A percentile compares a stretch with the other conserved stretches of the same genome.
phyloP scores from a whole-genome alignment of 2,329 filamentous ascomycete species.

The Zasmidium cellare region DNA sequence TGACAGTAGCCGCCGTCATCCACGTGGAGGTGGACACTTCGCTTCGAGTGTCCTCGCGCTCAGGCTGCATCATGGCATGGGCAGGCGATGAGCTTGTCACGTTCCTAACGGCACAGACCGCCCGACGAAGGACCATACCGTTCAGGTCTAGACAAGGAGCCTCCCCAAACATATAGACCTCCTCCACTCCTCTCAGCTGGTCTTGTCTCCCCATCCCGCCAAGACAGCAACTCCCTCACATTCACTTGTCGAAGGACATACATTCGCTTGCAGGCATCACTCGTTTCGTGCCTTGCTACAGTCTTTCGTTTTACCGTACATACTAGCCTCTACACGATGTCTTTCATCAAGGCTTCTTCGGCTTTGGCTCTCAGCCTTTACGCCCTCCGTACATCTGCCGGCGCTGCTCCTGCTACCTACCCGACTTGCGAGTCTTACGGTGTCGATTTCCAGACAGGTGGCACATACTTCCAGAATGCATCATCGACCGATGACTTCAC shows the following conservation, averaged over 20 bases:
- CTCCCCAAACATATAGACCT: neutral
- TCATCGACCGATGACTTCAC: constrained; percentile 43
- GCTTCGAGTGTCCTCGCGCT: neutral
- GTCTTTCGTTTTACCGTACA: neutral
- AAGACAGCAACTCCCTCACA: neutral
- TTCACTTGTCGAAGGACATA: neutral
- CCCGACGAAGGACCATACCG: neutral
- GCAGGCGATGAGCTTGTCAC: neutral
- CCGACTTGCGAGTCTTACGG: constrained; percentile 29
- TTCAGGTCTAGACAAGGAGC: neutral
- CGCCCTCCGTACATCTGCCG: neutral
- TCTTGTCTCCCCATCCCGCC: neutral
- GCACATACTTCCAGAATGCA: constrained; percentile 48
- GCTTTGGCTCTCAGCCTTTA: constrained; percentile 3
- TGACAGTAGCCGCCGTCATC: neutral
- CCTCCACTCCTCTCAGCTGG: neutral
- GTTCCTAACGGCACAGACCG: neutral
- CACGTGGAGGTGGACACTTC: neutral
- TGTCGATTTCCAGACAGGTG: constrained; percentile 45
- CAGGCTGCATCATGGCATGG: neutral
- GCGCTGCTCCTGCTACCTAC: neutral
- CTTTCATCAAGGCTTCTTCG: neutral
- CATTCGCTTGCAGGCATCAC: constrained; percentile 5
- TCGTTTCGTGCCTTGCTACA: constrained; percentile 1
- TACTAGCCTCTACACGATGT: neutral